Conservation (phyloP, 345 rosid species). For the Hypericum androsaemum region DNA sequence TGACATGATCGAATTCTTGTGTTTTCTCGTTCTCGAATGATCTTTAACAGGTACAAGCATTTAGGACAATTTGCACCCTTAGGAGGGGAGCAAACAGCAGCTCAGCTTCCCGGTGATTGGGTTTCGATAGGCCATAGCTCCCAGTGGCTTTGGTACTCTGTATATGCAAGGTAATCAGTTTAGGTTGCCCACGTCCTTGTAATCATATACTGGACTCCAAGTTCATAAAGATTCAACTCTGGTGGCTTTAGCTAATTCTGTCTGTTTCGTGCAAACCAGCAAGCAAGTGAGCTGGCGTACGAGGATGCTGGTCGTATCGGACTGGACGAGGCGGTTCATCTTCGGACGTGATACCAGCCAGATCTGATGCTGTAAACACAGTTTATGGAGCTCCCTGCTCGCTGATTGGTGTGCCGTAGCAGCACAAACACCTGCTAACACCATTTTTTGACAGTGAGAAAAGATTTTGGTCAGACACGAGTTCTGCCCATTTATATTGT, state of each 20-base stretch:
- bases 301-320: conserved; percentile 73
- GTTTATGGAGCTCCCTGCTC: neutral
- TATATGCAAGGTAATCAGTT: conserved; percentile 66
- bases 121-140: conserved; percentile 83
- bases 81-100: conserved; percentile 98
- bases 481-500: too few species aligned
- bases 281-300: conserved; percentile 98
- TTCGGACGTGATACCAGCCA: conserved; percentile 91
- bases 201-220: too few species aligned
- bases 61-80: conserved; percentile 92
- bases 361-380: conserved; percentile 31
- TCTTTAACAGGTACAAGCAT: conserved; percentile 62
- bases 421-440: too few species aligned
- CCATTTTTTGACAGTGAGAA: too few species aligned
- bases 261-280: conserved; percentile 28
- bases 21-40: too few species aligned
- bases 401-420: neutral
- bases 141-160: conserved; percentile 98
- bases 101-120: conserved; percentile 94
- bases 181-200: too few species aligned
- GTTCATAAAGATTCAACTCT: neutral
- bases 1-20: too few species aligned
- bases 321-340: conserved; percentile 82
- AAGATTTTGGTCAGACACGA: too few species aligned
- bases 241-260: neutral